These are phyloP conservation scores for Alternaria sp. DNA, from an alignment of 2,329 filamentous ascomycete genomes.

Conservation along the genomic window DNA sequence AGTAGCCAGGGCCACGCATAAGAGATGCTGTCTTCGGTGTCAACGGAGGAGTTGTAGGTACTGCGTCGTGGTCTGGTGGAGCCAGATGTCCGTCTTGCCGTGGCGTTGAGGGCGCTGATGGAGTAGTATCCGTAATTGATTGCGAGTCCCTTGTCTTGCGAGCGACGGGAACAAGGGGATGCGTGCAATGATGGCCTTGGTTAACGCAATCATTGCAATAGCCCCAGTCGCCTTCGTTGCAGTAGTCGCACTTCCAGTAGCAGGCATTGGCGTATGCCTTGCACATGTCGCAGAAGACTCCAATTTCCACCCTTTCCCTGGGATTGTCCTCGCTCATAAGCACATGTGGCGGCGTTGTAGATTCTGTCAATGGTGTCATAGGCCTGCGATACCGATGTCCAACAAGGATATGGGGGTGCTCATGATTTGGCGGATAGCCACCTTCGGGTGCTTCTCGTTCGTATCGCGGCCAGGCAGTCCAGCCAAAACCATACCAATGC, in stretches of 20 bases:
- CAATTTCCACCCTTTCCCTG: slow-evolving; percentile 72
- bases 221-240: slow-evolving; percentile 94
- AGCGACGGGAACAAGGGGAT: slow-evolving; percentile 79
- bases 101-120: slow-evolving; percentile 28
- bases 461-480: slow-evolving; percentile 74
- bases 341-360: slow-evolving; percentile 28
- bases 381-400: slow-evolving; percentile 56
- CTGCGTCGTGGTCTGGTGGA: slow-evolving; percentile 36
- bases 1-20: slow-evolving; percentile 48
- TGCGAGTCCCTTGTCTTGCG: slow-evolving; percentile 58
- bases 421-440: slow-evolving; percentile 53
- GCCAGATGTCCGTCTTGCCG: slow-evolving; percentile 34
- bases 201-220: slow-evolving; percentile 91
- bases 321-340: slow-evolving; percentile 72
- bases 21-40: slow-evolving; percentile 56
- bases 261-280: slow-evolving; percentile 78
- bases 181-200: slow-evolving; percentile 80
- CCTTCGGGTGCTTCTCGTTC: slow-evolving; percentile 55
- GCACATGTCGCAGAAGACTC: slow-evolving; percentile 86
- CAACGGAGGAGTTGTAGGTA: slow-evolving; percentile 47
- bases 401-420: slow-evolving; percentile 63
- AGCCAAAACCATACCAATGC: slow-evolving; percentile 89
- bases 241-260: slow-evolving; percentile 88
- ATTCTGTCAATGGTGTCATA: slow-evolving; percentile 33
- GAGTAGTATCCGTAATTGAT: slow-evolving; percentile 10